These are phyloP conservation scores for Fusarium sp. DNA, from an alignment of 2,329 filamentous ascomycete genomes.

Conservation along the genomic window DNA sequence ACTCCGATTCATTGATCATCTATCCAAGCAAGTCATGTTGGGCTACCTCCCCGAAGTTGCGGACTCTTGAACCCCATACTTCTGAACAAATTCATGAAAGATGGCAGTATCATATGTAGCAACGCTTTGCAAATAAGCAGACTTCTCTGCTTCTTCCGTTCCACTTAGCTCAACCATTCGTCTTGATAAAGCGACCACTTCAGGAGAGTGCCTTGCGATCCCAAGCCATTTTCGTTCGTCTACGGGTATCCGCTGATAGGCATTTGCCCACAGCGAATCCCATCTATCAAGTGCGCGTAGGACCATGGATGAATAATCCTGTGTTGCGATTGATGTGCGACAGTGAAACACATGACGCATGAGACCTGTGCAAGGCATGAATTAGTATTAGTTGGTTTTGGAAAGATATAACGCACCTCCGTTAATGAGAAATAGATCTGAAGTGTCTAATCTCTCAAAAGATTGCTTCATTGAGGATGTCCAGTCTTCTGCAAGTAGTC, in stretches of 20 bases:
- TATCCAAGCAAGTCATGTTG: background rate
- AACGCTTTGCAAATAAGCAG: constrained; percentile 9
- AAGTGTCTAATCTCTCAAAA: background rate
- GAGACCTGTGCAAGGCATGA: background rate
- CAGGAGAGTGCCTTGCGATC: constrained; percentile 16
- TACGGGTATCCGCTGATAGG: background rate
- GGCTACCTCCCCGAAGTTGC: background rate
- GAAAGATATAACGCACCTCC: background rate
- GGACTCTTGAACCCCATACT: background rate
- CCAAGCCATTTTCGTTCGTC: constrained; percentile 28
- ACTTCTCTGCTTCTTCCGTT: background rate
- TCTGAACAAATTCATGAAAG: constrained; percentile 9
- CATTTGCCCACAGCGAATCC: constrained; percentile 17
- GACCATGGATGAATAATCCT: background rate
- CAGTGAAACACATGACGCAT: constrained; percentile 17
- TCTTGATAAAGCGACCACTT: constrained; percentile 13
- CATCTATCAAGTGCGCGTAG: constrained; percentile 28
- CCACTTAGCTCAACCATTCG: constrained; percentile 9
- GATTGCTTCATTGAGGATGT: background rate
- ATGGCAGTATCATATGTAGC: constrained; percentile 17
- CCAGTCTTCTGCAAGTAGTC: constrained; percentile 25
- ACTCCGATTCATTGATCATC: background rate
- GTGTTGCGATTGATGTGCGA: constrained; percentile 8
- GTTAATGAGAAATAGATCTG: constrained; percentile 8
- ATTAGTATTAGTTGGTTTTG: fast-evolving